phyloP scores from a whole-genome alignment of 371 early-diverging fungal genomes.

The Zychaea mexicana region DNA sequence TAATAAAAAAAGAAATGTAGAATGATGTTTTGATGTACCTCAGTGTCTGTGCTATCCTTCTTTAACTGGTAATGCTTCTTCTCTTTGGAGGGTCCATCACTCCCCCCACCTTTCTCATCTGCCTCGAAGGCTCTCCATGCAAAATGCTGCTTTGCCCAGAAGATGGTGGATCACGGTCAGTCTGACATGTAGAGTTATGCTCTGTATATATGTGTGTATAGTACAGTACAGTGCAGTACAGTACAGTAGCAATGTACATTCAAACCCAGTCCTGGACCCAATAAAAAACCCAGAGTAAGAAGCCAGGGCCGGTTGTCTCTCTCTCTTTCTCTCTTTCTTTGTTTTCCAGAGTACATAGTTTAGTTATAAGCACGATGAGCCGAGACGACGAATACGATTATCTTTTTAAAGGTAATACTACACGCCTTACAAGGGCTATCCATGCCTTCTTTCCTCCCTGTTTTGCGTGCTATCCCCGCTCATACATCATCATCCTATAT shows the following conservation, averaged over 20 bases:
- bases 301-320: neutral
- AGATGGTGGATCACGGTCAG: too few relatives aligned
- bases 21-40: neutral
- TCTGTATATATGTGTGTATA: too few relatives aligned
- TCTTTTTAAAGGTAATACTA: constrained; percentile 84
- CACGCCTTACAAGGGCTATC: neutral
- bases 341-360: neutral
- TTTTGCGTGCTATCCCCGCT: too few relatives aligned
- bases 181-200: too few relatives aligned
- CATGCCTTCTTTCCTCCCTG: neutral
- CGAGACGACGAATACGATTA: constrained; percentile 97
- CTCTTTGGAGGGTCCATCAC: neutral
- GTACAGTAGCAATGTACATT: too few relatives aligned
- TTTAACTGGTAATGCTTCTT: neutral
- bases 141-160: too few relatives aligned
- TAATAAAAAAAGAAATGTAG: neutral
- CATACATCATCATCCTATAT: neutral
- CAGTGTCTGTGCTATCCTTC: neutral
- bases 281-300: too few relatives aligned
- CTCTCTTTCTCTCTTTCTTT: neutral
- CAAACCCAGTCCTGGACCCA: too few relatives aligned
- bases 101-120: too few relatives aligned
- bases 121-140: too few relatives aligned
- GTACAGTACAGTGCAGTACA: too few relatives aligned
- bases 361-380: constrained; percentile 57